These are phyloP conservation scores for Penicillium fimorum DNA, from an alignment of 495 filamentous ascomycete species.

Conservation along the genomic window DNA sequence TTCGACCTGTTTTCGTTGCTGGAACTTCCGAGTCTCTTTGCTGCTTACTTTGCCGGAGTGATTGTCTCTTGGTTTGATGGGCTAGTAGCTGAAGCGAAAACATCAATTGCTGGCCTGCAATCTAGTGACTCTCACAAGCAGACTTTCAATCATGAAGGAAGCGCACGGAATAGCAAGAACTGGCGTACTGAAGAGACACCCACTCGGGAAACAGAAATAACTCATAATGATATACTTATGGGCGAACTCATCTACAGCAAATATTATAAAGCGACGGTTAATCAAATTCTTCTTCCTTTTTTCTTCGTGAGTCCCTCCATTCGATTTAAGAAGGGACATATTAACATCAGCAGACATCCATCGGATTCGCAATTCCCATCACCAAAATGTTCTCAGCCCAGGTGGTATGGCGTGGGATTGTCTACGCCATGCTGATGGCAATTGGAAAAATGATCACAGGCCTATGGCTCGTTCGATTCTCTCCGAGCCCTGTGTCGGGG, in stretches of 20 bases:
- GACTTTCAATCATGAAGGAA: neutral
- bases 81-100: conserved; percentile 12
- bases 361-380: conserved; percentile 78
- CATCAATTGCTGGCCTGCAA: neutral
- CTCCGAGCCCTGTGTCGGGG: conserved; percentile 14
- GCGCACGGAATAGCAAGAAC: neutral
- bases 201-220: neutral
- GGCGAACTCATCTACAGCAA: conserved; percentile 50
- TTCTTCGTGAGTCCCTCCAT: conserved; percentile 61
- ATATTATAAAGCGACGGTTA: conserved; percentile 53
- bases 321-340: neutral
- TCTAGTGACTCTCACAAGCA: neutral
- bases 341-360: conserved; percentile 52
- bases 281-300: conserved; percentile 62
- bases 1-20: conserved; percentile 62
- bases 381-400: conserved; percentile 61
- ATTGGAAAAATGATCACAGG: conserved; percentile 64
- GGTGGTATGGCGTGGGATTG: conserved; percentile 68
- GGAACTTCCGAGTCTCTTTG: conserved; percentile 70
- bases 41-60: conserved; percentile 66
- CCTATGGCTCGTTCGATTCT: conserved; percentile 59
- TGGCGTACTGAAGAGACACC: neutral
- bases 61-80: conserved; percentile 55
- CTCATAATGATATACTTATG: conserved; percentile 17
- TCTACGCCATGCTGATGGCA: conserved; percentile 70